A percentile compares a stretch with the other conserved stretches of the same genome.
Conservation (phyloP, 2,329 filamentous ascomycete genomes). For the Penicillium sp. region DNA sequence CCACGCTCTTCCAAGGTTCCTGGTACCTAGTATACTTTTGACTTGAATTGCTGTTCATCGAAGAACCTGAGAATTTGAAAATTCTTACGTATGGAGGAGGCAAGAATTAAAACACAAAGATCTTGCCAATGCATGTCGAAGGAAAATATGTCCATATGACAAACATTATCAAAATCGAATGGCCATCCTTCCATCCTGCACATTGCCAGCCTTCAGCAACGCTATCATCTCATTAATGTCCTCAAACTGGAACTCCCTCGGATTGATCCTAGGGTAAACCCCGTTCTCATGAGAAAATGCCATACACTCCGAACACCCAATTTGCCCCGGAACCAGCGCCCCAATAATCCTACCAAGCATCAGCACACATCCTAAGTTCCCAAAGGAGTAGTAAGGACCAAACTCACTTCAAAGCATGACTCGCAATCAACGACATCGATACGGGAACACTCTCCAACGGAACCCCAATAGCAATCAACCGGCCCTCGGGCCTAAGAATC, state of each 20-base stretch:
- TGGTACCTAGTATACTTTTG: no score
- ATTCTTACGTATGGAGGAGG: no score
- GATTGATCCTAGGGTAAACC: conserved; percentile 7
- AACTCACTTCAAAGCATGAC: conserved; percentile 4
- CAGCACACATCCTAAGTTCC: not conserved
- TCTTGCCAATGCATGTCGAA: no score
- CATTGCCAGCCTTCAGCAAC: conserved; percentile 14
- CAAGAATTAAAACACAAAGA: no score
- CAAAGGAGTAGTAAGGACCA: not conserved
- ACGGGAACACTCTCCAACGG: not conserved
- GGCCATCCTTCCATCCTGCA: conserved; percentile 13
- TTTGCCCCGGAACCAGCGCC: conserved; percentile 1
- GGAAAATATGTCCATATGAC: no score
- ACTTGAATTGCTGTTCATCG: no score
- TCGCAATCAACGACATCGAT: not conserved
- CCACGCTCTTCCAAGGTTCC: no score
- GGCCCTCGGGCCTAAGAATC: conserved; percentile 4
- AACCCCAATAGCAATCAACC: conserved; percentile 10
- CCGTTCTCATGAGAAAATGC: conserved; percentile 10
- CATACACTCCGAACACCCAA: conserved; percentile 2
- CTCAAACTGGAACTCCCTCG: conserved; percentile 10
- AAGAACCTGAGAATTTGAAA: no score
- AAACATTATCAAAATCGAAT: conserved; percentile 4
- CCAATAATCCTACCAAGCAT: conserved; percentile 12
- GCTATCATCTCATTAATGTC: conserved; percentile 19